Percentiles rank a stretch among this genome's conserved stretches.
Evolutionary conservation across 345 rosid genomes (phyloP).

Genomic region (Gossypium sturtianum): DNA sequence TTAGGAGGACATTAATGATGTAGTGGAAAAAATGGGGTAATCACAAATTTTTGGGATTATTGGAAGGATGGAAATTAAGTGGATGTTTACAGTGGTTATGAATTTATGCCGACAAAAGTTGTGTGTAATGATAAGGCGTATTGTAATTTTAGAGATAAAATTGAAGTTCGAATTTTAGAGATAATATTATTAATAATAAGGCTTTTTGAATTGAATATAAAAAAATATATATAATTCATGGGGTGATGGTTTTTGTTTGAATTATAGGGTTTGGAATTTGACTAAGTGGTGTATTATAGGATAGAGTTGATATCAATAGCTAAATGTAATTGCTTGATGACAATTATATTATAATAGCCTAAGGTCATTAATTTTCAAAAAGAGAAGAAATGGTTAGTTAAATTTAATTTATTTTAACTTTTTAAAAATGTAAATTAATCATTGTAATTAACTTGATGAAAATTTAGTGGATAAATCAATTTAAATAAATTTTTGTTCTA

Average conservation of each 20-base stretch:
- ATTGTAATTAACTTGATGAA: no score
- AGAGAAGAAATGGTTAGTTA: no score
- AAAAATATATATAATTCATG: no score
- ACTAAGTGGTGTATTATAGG: not conserved
- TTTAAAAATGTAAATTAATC: no score
- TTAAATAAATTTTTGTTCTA: no score
- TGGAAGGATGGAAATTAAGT: not conserved
- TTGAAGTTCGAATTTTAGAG: accelerated
- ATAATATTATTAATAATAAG: no score
- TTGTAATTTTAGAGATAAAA: no score
- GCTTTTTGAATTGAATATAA: no score
- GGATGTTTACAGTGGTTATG: not conserved
- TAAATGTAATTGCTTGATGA: conserved; percentile 12
- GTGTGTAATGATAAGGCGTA: no score
- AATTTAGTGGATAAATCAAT: no score
- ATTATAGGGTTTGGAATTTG: not conserved
- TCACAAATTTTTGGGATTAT: conserved; percentile 9
- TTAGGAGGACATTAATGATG: conserved; percentile 4
- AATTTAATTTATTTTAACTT: no score
- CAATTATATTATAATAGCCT: not conserved
- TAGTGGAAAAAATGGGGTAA: conserved; percentile 17
- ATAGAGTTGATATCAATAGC: conserved; percentile 5
- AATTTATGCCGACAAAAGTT: no score
- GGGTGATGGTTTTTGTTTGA: conserved; percentile 16
- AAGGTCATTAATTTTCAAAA: not conserved